phyloP scores from a whole-genome alignment of 2,329 filamentous ascomycete species.

The Trichoderma harzianum region DNA sequence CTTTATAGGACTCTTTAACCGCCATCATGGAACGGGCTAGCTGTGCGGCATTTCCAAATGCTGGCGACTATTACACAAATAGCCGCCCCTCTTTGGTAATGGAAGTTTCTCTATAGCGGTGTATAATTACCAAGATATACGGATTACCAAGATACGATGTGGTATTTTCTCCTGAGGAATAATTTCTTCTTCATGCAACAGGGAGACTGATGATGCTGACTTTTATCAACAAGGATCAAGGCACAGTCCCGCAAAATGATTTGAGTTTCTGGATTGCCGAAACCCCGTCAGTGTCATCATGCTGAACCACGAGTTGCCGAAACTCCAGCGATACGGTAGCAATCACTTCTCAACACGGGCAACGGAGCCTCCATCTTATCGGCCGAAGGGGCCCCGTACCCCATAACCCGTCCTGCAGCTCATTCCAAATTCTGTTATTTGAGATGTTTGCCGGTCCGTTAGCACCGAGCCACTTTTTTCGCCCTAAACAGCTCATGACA shows the following conservation, averaged over 20 bases:
- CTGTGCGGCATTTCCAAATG: neutral
- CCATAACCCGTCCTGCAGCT: neutral
- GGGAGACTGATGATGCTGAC: neutral
- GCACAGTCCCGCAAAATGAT: constrained; percentile 6
- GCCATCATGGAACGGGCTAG: neutral
- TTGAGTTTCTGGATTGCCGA: constrained; percentile 7
- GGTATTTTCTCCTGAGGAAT: neutral
- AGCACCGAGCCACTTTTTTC: neutral
- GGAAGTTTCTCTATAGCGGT: neutral
- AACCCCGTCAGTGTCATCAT: neutral
- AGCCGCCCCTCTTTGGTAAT: neutral
- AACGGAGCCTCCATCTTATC: neutral
- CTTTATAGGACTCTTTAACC: neutral
- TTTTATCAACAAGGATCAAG: neutral
- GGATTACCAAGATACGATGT: neutral
- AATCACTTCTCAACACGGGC: neutral
- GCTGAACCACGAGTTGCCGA: neutral
- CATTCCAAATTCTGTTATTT: constrained; percentile 18
- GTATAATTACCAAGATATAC: neutral
- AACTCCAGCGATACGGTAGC: neutral
- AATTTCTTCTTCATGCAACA: neutral
- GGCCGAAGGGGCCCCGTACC: neutral
- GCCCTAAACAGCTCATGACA: neutral
- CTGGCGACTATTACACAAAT: neutral
- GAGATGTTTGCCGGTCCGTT: neutral